Evolutionary conservation across 345 rosid genomes (phyloP), one percentile per base, ranked within the genome.

Genomic region (Ceriops decandra): DNA sequence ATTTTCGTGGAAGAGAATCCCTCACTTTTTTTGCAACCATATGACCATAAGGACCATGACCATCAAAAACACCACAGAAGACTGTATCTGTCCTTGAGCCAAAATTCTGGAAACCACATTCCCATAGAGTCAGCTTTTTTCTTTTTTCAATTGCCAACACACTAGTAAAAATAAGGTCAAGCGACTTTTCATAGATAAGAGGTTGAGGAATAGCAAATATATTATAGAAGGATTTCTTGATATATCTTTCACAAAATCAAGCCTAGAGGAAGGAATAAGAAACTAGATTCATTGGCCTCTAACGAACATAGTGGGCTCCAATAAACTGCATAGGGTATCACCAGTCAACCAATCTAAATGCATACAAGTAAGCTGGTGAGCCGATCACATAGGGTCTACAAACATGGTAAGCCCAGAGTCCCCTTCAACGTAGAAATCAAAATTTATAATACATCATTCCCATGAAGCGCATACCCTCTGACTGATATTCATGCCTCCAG

Each of bases 61-160:
- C 99, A 84, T 95, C 99, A 79, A 95, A 95, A 49, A 95, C 90
- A 60, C 99, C 99, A 78, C 98, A 90, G 78, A 95, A 92, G 56
- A 92, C 68, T 35, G 97, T 86, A 79, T 92, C 98, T 60, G 85
- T 76, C 77, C 90, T 84, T 2, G 98, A 85, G 56, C 87, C 91
- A 57, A 95, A 95, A 69, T 87, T 88, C 99, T 95, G 83, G 19
- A 69, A 68, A 58, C 65, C 66, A 51, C 35, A 52, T 11, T 59
- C 8, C 62, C 30, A 33, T 27, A 26, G 16, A 52, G 68, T 60
- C 27, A 74, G 81, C 62, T 59, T 35, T 35, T 62, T 56, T 9
- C 26, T n/a, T 8, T 21, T 38, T 7, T 22, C 59, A 49, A 47
- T 4, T 31, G 13, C 47, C 52, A 38, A 62, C 30, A 60, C 20